Evolutionary conservation across 2,329 filamentous ascomycete species (phyloP), one percentile per base, ranked within the genome.

Genomic region (Bipolaris sorokiniana): DNA sequence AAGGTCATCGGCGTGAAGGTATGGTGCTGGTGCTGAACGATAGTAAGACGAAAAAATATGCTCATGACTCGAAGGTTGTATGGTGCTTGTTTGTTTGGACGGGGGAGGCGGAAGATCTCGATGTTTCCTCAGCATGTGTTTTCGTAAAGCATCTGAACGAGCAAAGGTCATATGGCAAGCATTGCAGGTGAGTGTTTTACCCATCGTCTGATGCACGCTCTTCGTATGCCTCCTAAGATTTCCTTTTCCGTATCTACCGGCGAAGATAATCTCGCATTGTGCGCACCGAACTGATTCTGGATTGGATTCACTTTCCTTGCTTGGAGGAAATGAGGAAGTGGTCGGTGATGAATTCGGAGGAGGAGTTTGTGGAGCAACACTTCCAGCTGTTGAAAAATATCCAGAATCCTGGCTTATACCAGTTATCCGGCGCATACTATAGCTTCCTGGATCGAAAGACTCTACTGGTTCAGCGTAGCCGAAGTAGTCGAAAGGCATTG

Each of bases 91-190:
- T 18, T 1, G n/a, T 16, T 37, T 16, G 15, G 7, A 7, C 3
- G 6, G 7, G n/a, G n/a, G 34, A 0, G 7, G 6, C 1, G 15
- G 9, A 11, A 10, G 7, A 1, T 16, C 34, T 9, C 13, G 40
- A 44, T 44, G 22, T 11, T 5, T 15, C 1, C 5, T 44, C 5
- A 23, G 22, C 7, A 11, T 11, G 16, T 38, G 37, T 38, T 38
- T 38, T 1, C 7, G 41, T 2, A 40, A 48, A 3, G 60, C 60
- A n/a, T 62, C 60, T 23, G 53, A 36, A 1, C 57, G 26, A 10
- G 31, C 11, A n/a, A 31, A 63, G 1, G 5, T 15, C n/a, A 28
- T 49, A 7, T 0, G 3, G 28, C 59, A 62, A 6, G 9, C 18
- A 3, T 23, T 34, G 34, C 56, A 52, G 18, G 13, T 5, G 15